Conservation (phyloP, 2,329 filamentous ascomycete genomes). For the Periconia digitata region DNA sequence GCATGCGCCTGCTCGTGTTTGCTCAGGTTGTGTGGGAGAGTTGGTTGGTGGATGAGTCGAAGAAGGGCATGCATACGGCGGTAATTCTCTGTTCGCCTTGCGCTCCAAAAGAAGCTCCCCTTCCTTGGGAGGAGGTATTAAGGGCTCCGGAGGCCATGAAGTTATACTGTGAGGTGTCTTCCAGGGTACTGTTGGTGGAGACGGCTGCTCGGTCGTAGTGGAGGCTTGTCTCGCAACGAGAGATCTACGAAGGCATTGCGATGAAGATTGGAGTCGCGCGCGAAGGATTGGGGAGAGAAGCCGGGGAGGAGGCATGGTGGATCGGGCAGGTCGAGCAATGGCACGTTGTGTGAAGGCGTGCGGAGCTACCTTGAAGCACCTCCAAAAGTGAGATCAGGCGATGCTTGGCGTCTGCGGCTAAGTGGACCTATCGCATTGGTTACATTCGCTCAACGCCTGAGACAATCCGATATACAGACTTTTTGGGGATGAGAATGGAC, state of each 20-base stretch:
- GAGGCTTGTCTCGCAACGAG: slow-evolving; percentile 25
- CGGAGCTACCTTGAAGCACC: no score
- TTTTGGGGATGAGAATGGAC: background rate
- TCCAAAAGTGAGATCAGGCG: background rate
- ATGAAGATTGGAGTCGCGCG: slow-evolving; percentile 19
- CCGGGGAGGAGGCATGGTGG: slow-evolving; percentile 30
- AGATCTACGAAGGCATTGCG: slow-evolving; percentile 27
- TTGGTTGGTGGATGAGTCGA: background rate
- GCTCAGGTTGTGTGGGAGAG: background rate
- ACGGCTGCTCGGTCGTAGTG: slow-evolving; percentile 18
- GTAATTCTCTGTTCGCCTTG: slow-evolving; percentile 36
- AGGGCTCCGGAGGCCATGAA: slow-evolving; percentile 38
- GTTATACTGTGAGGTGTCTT: slow-evolving; percentile 41
- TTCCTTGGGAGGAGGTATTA: slow-evolving; percentile 40
- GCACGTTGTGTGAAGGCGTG: no score
- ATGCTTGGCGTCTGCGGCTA: background rate
- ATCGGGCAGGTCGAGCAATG: background rate
- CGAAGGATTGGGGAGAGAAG: slow-evolving; percentile 24
- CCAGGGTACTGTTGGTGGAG: slow-evolving; percentile 36
- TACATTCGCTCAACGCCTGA: no score
- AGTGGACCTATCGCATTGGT: background rate
- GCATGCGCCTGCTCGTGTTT: background rate
- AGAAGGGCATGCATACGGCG: slow-evolving; percentile 27
- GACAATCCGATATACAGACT: background rate
- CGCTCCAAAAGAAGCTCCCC: slow-evolving; percentile 38